Base-by-base conservation (phyloP, 2,329 filamentous ascomycete genomes). In the Mollisiaceae sp. region DNA sequence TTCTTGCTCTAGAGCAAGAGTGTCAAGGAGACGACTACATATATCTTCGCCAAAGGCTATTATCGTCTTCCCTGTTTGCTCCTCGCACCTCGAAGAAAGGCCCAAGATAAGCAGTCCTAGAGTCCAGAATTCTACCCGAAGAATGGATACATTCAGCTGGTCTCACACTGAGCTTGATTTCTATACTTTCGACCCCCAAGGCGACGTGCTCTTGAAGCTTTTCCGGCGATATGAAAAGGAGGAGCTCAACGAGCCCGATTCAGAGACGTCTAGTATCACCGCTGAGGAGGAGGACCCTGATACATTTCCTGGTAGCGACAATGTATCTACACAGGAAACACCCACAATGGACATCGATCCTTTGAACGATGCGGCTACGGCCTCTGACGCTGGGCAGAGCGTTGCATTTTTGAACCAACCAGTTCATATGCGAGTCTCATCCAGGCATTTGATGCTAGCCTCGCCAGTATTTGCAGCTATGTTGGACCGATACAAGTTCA, bases 341-440 rank as follows among this genome's bases (percentile, higher is more conserved):
- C 50, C 50, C 8, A 35, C 50, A 8, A 54, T 54, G 24, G 50
- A 54, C 32, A 9, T 54, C 24, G 50, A 54, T 24, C 22, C 15
- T 4, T 12, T 20, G 18, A 50, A 43, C 41, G n/a, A 43, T 43
- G 41, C 15, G 8, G 20, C 45, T 22, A 50, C 50, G 1, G 24
- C 18, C 15, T 54, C 24, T 5, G 50, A 54, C 24, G 27, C 45
- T 22, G 50, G 18, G 50, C 11, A 54, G 24, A 32, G 24, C 50
- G 24, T 32, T 11, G 12, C 6, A 4, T 27, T 35, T 14, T 54
- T 54, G 50, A 54, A 54, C 9, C 22, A 32, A 32, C 24, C 50
- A 54, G 50, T 54, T 27, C 50, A 54, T 14, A 59, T 65, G 64
- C 59, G n/a, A 18, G 64, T 65, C 18, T 65, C 64, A 50, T 65